These are phyloP conservation scores for Prunella vulgaris DNA, from an alignment of 257 asterid genomes.

Conservation along the genomic window DNA sequence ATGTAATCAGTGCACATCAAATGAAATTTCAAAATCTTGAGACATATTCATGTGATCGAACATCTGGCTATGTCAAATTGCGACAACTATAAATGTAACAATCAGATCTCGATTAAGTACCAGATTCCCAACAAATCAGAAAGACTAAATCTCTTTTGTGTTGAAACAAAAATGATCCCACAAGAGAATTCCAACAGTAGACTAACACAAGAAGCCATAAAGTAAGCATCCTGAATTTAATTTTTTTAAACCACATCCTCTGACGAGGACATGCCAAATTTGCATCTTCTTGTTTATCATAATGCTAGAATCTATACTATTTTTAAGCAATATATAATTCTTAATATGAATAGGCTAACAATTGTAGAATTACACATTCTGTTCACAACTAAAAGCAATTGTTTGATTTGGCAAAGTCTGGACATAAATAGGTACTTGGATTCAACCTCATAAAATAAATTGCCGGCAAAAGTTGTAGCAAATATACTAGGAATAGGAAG, in stretches of 20 bases:
- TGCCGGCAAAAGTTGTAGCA: too few relatives aligned
- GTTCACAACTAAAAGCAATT: background rate
- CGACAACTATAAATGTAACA: slow-evolving; percentile 6
- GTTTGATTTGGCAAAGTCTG: background rate
- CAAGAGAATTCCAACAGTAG: background rate
- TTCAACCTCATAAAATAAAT: too few relatives aligned
- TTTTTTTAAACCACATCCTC: background rate
- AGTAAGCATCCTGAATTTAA: background rate
- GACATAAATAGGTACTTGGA: too few relatives aligned
- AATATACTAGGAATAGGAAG: too few relatives aligned
- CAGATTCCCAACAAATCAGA: background rate
- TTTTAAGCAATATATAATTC: background rate
- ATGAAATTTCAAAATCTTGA: background rate
- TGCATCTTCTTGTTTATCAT: background rate
- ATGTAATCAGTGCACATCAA: background rate
- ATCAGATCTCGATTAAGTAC: background rate
- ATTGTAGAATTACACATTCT: background rate
- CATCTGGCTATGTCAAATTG: background rate
- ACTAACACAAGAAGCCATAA: background rate
- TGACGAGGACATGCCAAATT: background rate
- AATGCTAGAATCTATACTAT: background rate
- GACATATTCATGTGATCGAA: background rate
- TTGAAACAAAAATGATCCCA: background rate
- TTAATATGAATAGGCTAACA: too few relatives aligned
- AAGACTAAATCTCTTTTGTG: background rate